Conservation (phyloP, 768 basidiomycete species). For the Leccinum imitatum region DNA sequence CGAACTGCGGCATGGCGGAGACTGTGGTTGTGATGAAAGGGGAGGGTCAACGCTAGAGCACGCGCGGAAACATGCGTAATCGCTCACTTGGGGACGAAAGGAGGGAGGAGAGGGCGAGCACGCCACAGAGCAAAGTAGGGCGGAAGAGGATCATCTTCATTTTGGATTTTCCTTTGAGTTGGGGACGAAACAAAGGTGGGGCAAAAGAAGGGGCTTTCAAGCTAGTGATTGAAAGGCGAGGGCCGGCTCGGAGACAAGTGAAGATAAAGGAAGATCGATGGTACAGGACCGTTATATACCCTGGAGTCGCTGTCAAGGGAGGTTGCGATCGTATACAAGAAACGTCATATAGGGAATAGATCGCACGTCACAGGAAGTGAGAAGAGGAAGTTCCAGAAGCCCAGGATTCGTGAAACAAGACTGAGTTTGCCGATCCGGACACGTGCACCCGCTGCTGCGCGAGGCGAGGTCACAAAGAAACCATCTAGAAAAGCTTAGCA, state of each 20-base stretch:
- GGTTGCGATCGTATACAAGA: slow-evolving; percentile 11
- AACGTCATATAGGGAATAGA: slow-evolving; percentile 17
- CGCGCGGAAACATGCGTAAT: background rate
- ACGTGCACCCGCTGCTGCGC: background rate
- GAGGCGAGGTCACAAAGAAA: background rate
- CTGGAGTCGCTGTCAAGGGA: background rate
- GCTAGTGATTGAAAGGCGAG: slow-evolving; percentile 10
- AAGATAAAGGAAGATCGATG: background rate
- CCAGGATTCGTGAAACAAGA: background rate
- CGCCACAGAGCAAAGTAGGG: slow-evolving; percentile 13
- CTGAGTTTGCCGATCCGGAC: background rate
- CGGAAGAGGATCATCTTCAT: slow-evolving; percentile 27
- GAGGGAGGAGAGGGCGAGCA: slow-evolving; percentile 9
- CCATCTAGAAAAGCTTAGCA: background rate
- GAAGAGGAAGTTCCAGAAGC: background rate
- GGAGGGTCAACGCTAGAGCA: background rate
- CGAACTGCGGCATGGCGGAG: slow-evolving; percentile 23
- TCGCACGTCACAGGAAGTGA: too few species aligned
- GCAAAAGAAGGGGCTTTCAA: background rate
- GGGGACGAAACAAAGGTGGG: background rate
- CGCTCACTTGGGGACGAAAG: slow-evolving; percentile 18
- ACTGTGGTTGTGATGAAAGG: slow-evolving; percentile 1
- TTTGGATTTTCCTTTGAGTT: background rate
- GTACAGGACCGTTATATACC: background rate
- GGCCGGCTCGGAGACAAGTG: slow-evolving; percentile 12